phyloP scores from a whole-genome alignment of 1,139 yeast genomes.

The Geotrichum aggregatum region DNA sequence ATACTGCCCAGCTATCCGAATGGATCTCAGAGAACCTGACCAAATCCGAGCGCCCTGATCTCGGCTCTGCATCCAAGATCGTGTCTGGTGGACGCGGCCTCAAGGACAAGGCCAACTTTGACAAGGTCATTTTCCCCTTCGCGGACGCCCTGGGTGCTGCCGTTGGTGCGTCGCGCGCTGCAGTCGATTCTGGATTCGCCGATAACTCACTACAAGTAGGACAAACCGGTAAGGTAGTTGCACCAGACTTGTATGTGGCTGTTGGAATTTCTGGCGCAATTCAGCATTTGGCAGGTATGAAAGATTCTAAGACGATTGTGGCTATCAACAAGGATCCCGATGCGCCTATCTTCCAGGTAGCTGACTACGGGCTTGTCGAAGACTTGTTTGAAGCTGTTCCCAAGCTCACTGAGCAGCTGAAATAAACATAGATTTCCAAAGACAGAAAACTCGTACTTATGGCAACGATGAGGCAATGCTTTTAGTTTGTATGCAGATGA shows the following conservation, averaged over 20 bases:
- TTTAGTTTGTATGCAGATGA: too few relatives aligned
- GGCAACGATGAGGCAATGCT: too few relatives aligned
- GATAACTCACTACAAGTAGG: constrained; percentile 98
- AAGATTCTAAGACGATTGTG: constrained; percentile 88
- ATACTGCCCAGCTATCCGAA: constrained; percentile 37
- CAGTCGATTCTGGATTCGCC: constrained; percentile 92
- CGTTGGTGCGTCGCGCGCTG: constrained; percentile 93
- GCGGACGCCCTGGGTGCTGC: constrained; percentile 87
- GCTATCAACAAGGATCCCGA: constrained; percentile 94
- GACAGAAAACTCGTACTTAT: too few relatives aligned
- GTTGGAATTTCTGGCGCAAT: constrained; percentile 96
- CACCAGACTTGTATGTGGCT: constrained; percentile 91
- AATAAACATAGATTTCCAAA: too few relatives aligned
- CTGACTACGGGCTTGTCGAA: constrained; percentile 86
- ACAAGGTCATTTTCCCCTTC: constrained; percentile 69
- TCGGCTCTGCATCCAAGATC: constrained; percentile 73
- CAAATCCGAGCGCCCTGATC: constrained; percentile 84
- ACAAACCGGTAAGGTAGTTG: constrained; percentile 96
- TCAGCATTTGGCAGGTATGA: constrained; percentile 98
- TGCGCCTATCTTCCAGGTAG: constrained; percentile 87
- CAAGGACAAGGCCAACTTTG: constrained; percentile 84
- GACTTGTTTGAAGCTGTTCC: constrained; percentile 84
- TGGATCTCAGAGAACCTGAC: constrained; percentile 72
- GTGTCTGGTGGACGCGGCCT: constrained; percentile 95
- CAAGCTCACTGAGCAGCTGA: constrained; percentile 71